phyloP scores from a whole-genome alignment of 2,329 filamentous ascomycete species.

The Lasiodiplodia gonubiensis region DNA sequence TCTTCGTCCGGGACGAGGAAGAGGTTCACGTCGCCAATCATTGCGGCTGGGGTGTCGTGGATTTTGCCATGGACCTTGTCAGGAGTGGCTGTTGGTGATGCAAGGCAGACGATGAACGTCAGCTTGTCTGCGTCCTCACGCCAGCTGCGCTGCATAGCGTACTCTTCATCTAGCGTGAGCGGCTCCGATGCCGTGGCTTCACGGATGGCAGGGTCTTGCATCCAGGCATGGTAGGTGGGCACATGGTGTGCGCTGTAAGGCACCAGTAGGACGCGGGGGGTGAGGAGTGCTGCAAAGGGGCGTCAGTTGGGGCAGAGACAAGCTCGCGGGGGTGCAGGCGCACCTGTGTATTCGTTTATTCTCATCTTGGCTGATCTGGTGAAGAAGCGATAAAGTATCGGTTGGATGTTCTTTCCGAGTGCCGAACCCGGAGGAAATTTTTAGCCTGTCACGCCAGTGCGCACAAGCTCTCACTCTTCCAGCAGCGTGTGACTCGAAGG shows the following conservation, averaged over 20 bases:
- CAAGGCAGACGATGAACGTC: slow-evolving; percentile 80
- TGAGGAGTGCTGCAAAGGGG: slow-evolving; percentile 65
- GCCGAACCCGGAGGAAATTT: slow-evolving; percentile 18
- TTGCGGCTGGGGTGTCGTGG: slow-evolving; percentile 59
- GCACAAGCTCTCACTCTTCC: background rate
- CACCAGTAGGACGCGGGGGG: slow-evolving; percentile 72
- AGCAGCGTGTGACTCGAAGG: background rate
- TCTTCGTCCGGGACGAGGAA: slow-evolving; percentile 65
- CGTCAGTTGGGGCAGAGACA: background rate
- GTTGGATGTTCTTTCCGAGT: background rate
- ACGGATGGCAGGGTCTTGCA: slow-evolving; percentile 81
- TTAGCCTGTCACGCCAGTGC: background rate
- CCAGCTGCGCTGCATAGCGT: slow-evolving; percentile 90
- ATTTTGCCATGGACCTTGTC: slow-evolving; percentile 46
- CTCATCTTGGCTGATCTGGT: slow-evolving; percentile 40
- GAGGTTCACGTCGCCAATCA: slow-evolving; percentile 63
- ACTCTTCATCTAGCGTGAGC: slow-evolving; percentile 79
- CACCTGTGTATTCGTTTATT: slow-evolving; percentile 50
- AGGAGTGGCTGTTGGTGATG: slow-evolving; percentile 17
- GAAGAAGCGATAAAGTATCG: background rate
- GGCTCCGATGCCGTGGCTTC: slow-evolving; percentile 87
- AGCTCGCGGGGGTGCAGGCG: background rate
- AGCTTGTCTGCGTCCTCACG: slow-evolving; percentile 81
- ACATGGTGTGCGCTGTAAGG: slow-evolving; percentile 87
- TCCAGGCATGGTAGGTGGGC: slow-evolving; percentile 83